Evolutionary conservation across 345 rosid species (phyloP), one percentile per base, ranked within the genome.

Genomic region (Sisymbrium altissimum): DNA sequence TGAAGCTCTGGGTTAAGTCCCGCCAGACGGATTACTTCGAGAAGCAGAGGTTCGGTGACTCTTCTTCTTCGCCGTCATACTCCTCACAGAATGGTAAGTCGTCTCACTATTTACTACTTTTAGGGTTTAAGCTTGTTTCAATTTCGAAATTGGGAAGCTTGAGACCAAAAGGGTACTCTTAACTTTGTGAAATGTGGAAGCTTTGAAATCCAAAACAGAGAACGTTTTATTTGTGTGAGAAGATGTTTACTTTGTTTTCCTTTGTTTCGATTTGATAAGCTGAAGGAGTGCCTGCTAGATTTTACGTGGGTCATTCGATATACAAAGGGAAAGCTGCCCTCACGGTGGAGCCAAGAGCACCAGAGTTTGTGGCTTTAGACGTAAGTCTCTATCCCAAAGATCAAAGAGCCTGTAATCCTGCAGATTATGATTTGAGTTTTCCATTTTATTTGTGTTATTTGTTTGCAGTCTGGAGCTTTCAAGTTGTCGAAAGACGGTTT

Each of bases 241-340:
- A 25, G 66, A 66, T 66, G 66, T 65, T 33, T 62, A 53, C 41
- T 49, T 67, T 68, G 4, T 19, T 68, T 8, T 19, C 8, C 27
- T 25, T 73, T 25, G 55, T 61, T 62, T 76, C 17, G 35, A 13
- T 64, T 52, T 74, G 52, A 30, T 60, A 83, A n/a, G 93, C 71
- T 46, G 86, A 82, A 76, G 88, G 82, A 40, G 50, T 45, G 45
- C 84, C 86, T 3, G 73, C 91, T 50, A 86, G 81, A 82, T 82
- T 86, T 65, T 93, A 78, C 57, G 96, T 91, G 71, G 88, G 95
- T 3, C 89, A 95, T 79, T 88, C 97, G 7, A 86, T 95, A 58
- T 95, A 91, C 86, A 95, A 95, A 83, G 99, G 99, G 67, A 95
- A 94, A 82, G 97, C 97, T 58, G 99, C 92, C 11, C 77, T 95